These are phyloP conservation scores for Aspergillus ochraceoroseus DNA, from an alignment of 2,329 filamentous ascomycete species.

Conservation along the genomic window DNA sequence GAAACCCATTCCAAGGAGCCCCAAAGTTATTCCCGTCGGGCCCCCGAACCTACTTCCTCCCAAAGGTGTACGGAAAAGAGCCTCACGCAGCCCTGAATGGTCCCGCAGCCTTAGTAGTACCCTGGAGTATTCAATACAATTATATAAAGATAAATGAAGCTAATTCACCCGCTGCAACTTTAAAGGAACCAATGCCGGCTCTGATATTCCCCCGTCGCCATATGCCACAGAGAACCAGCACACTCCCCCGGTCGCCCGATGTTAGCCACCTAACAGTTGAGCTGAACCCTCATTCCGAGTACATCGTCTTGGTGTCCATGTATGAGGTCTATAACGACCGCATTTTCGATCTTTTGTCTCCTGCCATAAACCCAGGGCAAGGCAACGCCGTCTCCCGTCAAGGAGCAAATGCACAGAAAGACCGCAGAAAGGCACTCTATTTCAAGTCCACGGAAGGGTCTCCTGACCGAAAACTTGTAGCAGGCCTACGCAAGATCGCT, in stretches of 20 bases:
- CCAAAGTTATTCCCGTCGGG: slow-evolving; percentile 16
- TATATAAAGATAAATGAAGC: slow-evolving; percentile 28
- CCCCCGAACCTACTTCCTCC: slow-evolving; percentile 1
- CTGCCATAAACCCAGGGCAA: slow-evolving; percentile 42
- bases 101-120: slow-evolving; percentile 18
- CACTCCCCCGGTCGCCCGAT: slow-evolving; percentile 67
- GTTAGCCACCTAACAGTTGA: slow-evolving; percentile 65
- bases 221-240: slow-evolving; percentile 63
- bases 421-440: slow-evolving; percentile 72
- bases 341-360: slow-evolving; percentile 85
- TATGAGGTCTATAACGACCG: slow-evolving; percentile 99
- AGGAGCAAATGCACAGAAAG: slow-evolving; percentile 54
- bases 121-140: slow-evolving; percentile 24
- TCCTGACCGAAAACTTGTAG: slow-evolving; percentile 88
- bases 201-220: slow-evolving; percentile 54
- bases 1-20: slow-evolving; percentile 20
- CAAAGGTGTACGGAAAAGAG: slow-evolving; percentile 4
- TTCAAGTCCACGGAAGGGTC: slow-evolving; percentile 90
- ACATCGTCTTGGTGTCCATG: slow-evolving; percentile 89
- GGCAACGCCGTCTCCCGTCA: slow-evolving; percentile 39
- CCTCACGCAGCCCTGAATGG: slow-evolving; percentile 11
- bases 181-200: slow-evolving; percentile 55
- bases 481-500: slow-evolving; percentile 82
- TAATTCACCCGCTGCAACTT: slow-evolving; percentile 37
- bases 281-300: slow-evolving; percentile 66